Evolutionary conservation across 768 basidiomycete genomes (phyloP), one percentile per base, ranked within the genome.

Genomic region (Leccinum broughii): DNA sequence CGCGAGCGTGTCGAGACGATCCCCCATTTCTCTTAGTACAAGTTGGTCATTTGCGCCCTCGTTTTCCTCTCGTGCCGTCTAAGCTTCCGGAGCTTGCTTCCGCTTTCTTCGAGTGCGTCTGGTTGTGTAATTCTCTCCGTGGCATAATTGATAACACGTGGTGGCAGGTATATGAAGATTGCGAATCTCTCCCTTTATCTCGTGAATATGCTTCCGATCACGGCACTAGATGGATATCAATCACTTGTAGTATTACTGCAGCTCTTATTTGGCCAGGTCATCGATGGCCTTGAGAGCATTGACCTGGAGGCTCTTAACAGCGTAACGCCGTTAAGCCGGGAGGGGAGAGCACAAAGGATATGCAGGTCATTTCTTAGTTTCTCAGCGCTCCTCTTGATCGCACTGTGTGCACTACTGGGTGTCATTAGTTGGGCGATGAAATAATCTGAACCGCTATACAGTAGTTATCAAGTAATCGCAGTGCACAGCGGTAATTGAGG

Each of bases 121-220:
- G 10, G 20, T 49, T 35, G 35, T 15, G 10, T 20, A 13, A 28
- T 32, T 53, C 35, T 34, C 14, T 24, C 20, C 24, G 41, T 3
- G 14, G 9, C 15, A 51, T 22, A 2, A 20, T 28, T 54, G 37
- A 64, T 17, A 39, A 4, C 49, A 20, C 7, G 15, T 48, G 4
- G n/a, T 32, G 11, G 57, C 64, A 89, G 90, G 61, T 90, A 90
- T 61, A 72, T 86, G 60, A 74, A 77, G 35, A 83, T 84, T 67
- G 80, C 90, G 2, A 85, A 86, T n/a, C 72, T 94, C 34, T 93
- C 92, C 3, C 77, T 95, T 2, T 93, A 84, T 71, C 74, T 93
- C 59, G 86, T 95, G 77, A 95, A 95, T 70, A 81, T 92, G 28
- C 78, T 95, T 24, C 92, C 93, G 0, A 70, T 94, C 35, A 82